A percentile compares a stretch with the other conserved stretches of the same genome.
phyloP scores from a whole-genome alignment of 495 filamentous ascomycete genomes.

The Lepidopterella palustris region DNA sequence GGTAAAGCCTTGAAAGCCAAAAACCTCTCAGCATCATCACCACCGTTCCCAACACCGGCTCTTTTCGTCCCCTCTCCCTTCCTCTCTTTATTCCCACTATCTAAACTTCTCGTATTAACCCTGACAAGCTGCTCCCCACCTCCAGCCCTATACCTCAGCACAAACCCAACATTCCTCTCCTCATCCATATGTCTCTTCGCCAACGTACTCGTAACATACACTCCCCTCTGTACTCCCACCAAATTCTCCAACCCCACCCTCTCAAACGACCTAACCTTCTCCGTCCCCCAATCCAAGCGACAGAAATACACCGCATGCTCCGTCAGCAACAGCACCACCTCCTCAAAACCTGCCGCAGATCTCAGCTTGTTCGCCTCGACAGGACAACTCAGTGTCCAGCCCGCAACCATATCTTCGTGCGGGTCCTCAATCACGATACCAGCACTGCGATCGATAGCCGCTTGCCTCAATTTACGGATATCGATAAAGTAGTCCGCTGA shows the following conservation, averaged over 20 bases:
- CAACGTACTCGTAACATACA: constrained; percentile 83
- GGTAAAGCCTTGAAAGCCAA: constrained; percentile 63
- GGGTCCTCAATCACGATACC: constrained; percentile 80
- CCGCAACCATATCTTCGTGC: constrained; percentile 72
- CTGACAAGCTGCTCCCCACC: constrained; percentile 56
- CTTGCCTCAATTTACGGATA: constrained; percentile 71
- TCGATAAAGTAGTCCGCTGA: constrained; percentile 81
- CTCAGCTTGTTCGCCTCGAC: constrained; percentile 58
- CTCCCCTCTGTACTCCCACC: constrained; percentile 62
- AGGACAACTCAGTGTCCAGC: constrained; percentile 73
- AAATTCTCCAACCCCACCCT: constrained; percentile 72
- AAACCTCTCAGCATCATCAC: constrained; percentile 34
- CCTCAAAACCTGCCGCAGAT: constrained; percentile 62
- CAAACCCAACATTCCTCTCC: constrained; percentile 70
- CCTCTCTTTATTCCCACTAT: constrained; percentile 44
- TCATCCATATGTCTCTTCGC: constrained; percentile 68
- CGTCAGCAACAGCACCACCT: constrained; percentile 79
- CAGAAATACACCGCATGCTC: constrained; percentile 79
- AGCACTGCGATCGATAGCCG: constrained; percentile 77
- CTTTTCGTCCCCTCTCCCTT: constrained; percentile 6
- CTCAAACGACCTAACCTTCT: constrained; percentile 87
- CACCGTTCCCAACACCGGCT: constrained; percentile 1
- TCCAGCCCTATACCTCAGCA: constrained; percentile 67
- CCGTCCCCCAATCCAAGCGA: constrained; percentile 84
- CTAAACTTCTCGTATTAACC: constrained; percentile 78